Evolutionary conservation across 129 eudicot genomes (phyloP).

Genomic region (Lactuca sativa): DNA sequence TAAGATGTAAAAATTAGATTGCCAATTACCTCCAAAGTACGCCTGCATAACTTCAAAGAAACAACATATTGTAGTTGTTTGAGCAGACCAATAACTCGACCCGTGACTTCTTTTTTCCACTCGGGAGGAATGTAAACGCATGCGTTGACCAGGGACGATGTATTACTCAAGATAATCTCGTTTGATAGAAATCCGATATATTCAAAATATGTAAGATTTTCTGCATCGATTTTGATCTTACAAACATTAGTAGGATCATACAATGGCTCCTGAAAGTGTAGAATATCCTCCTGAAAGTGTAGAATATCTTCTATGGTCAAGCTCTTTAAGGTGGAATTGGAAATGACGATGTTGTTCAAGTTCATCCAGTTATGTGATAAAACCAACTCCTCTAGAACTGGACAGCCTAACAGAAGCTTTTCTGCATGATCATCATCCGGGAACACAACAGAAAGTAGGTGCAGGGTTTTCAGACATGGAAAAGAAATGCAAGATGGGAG

Average conservation of each 20-base stretch:
- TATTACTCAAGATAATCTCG: conserved; percentile 31
- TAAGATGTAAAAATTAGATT: too few relatives aligned
- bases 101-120: conserved; percentile 30
- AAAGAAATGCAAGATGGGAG: conserved; percentile 23
- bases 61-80: conserved; percentile 31
- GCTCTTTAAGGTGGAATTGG: conserved; percentile 24
- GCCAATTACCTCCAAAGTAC: conserved; percentile 50
- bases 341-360: conserved; percentile 18
- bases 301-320: conserved; percentile 18
- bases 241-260: conserved; percentile 15
- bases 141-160: conserved; percentile 42
- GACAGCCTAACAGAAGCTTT: conserved; percentile 29
- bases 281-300: too few relatives aligned
- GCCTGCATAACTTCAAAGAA: conserved; percentile 35
- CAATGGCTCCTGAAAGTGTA: not conserved
- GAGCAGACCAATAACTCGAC: conserved; percentile 43
- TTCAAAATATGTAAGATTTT: conserved; percentile 25
- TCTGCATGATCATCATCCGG: conserved; percentile 19
- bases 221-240: conserved; percentile 28
- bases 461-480: conserved; percentile 26
- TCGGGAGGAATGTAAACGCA: conserved; percentile 36
- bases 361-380: conserved; percentile 24
- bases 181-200: conserved; percentile 49
- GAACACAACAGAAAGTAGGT: conserved; percentile 26
- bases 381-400: conserved; percentile 30